phyloP scores from a whole-genome alignment of 257 asterid genomes.

The Scutellaria barbata region DNA sequence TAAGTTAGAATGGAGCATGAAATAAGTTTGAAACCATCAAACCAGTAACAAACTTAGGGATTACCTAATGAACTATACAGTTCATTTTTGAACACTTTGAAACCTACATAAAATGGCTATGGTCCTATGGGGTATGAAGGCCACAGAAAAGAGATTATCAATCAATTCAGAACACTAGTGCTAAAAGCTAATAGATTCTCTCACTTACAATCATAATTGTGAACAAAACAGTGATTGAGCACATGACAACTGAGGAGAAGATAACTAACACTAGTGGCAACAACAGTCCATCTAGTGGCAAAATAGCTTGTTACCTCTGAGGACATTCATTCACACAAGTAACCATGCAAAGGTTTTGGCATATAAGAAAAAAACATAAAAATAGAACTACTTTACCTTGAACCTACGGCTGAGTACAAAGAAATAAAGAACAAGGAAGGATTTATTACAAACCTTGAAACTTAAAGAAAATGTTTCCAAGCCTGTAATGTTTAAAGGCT shows the following conservation, averaged over 20 bases:
- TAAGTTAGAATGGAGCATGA: neutral
- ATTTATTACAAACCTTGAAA: slow-evolving; percentile 65
- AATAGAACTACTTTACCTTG: slow-evolving; percentile 1
- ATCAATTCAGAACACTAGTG: neutral
- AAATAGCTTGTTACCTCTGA: slow-evolving; percentile 13
- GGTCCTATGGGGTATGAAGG: neutral
- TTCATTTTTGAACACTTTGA: neutral
- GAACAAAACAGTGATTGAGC: neutral
- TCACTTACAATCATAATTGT: neutral
- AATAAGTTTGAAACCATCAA: neutral
- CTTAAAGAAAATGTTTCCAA: slow-evolving; percentile 94
- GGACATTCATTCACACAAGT: slow-evolving; percentile 22
- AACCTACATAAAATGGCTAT: neutral
- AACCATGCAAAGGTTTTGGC: slow-evolving; percentile 14
- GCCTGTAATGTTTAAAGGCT: slow-evolving; percentile 89
- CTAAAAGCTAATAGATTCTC: neutral
- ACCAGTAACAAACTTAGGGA: neutral
- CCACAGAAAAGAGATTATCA: neutral
- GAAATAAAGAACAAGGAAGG: slow-evolving; percentile 12
- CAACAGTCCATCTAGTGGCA: neutral
- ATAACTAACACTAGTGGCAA: slow-evolving; percentile 3
- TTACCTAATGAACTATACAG: neutral
- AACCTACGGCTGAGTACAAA: slow-evolving; percentile 27
- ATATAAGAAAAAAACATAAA: neutral
- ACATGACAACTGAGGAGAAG: slow-evolving; percentile 8